A percentile compares a stretch with the other conserved stretches of the same genome.
Evolutionary conservation across 1,284 basidiomycete species (phyloP).

Genomic region (Sanguinoderma infundibulare): DNA sequence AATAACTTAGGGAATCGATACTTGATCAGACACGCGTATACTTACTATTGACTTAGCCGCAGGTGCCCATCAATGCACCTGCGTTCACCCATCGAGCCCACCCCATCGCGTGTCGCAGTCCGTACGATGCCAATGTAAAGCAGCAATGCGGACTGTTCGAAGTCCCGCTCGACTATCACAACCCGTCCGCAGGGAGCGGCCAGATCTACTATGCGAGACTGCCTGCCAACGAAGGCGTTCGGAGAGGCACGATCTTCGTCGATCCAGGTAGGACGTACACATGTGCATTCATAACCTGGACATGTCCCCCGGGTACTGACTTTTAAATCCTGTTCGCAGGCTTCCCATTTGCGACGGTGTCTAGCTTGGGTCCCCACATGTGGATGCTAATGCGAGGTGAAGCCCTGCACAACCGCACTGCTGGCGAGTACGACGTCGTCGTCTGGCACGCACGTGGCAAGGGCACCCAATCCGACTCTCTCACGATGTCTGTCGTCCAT

Average conservation of each 20-base stretch:
- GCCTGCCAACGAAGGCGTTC: slow-evolving; percentile 2
- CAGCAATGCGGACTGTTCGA: slow-evolving; percentile 17
- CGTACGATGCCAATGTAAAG: slow-evolving; percentile 21
- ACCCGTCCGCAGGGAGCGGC: neutral
- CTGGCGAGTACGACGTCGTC: slow-evolving; percentile 13
- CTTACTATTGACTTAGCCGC: neutral
- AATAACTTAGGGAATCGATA: neutral
- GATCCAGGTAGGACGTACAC: slow-evolving; percentile 10
- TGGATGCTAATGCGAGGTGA: neutral
- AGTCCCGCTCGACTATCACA: slow-evolving; percentile 20
- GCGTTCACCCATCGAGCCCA: neutral
- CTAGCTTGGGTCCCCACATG: neutral
- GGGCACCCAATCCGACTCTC: neutral
- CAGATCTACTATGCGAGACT: slow-evolving; percentile 9
- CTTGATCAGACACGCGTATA: too few species aligned
- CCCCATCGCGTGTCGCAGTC: neutral
- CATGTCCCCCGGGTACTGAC: too few species aligned
- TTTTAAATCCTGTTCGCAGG: too few species aligned
- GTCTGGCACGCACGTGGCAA: slow-evolving; percentile 12
- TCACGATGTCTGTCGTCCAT: slow-evolving; percentile 4
- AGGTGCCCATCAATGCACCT: neutral
- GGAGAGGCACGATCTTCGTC: slow-evolving; percentile 16
- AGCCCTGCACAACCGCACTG: slow-evolving; percentile 10
- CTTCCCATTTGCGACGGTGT: neutral
- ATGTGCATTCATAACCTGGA: too few species aligned